These are phyloP conservation scores for Sporothrix phasma DNA, from an alignment of 2,329 filamentous ascomycete species.

Conservation along the genomic window DNA sequence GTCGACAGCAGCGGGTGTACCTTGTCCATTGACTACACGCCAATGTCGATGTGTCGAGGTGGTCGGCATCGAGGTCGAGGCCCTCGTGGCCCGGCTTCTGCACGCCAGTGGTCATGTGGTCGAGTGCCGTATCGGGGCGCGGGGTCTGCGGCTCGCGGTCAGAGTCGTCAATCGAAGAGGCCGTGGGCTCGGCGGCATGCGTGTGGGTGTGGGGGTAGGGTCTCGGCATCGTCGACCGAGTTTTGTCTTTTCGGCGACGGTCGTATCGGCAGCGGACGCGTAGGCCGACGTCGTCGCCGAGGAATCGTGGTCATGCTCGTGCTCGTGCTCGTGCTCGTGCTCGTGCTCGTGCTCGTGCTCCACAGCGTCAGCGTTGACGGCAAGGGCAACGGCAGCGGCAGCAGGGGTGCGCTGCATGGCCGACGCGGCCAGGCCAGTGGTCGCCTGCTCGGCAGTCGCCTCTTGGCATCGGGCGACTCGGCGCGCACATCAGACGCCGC, in stretches of 20 bases:
- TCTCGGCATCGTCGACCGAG: neutral
- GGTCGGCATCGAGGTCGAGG: conserved; percentile 7
- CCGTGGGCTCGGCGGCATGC: conserved; percentile 11
- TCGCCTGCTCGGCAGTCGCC: neutral
- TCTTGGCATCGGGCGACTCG: neutral
- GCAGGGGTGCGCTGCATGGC: neutral
- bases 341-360: too few species aligned
- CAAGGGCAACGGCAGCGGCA: neutral
- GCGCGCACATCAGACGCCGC: neutral
- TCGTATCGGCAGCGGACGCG: conserved; percentile 10
- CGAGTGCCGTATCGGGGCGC: conserved; percentile 9
- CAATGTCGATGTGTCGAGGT: conserved; percentile 11
- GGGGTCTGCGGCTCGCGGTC: conserved; percentile 19
- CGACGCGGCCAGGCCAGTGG: neutral
- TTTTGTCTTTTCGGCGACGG: conserved; percentile 3
- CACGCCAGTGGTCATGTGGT: neutral
- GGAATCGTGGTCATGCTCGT: too few species aligned
- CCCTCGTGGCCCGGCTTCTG: neutral
- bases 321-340: too few species aligned
- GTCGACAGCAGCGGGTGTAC: neutral
- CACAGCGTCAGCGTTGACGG: neutral
- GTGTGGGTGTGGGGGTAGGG: conserved; percentile 1
- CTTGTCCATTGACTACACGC: conserved; percentile 3
- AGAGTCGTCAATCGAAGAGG: conserved; percentile 16
- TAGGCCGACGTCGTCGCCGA: conserved; percentile 3